Evolutionary conservation across 2,329 filamentous ascomycete species (phyloP).

Genomic region (Aspergillus fijiensis): DNA sequence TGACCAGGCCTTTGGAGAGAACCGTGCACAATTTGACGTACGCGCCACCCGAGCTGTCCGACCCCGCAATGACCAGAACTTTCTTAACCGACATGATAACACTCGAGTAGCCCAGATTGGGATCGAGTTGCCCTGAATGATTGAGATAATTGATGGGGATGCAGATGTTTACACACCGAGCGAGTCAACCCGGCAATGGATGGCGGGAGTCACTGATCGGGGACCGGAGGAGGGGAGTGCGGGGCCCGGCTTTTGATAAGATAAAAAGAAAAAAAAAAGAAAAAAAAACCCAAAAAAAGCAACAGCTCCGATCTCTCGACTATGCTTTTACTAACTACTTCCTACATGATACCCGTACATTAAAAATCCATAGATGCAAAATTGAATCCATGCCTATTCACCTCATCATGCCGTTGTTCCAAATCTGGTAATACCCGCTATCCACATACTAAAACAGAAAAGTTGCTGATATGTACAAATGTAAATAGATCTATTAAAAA

Average conservation of each 20-base stretch:
- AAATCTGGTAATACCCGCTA: slow-evolving; percentile 12
- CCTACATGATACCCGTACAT: neutral
- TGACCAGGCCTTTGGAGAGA: slow-evolving; percentile 3
- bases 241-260: slow-evolving; percentile 5
- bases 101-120: neutral
- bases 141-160: neutral
- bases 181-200: neutral
- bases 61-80: slow-evolving; percentile 81
- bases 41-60: slow-evolving; percentile 89
- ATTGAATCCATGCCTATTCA: slow-evolving; percentile 10
- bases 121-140: neutral
- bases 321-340: neutral
- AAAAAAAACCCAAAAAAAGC: neutral
- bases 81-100: slow-evolving; percentile 45
- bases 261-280: slow-evolving; percentile 5
- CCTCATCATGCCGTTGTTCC: slow-evolving; percentile 16
- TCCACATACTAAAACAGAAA: slow-evolving; percentile 8
- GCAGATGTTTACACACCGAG: neutral
- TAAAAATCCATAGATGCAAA: neutral
- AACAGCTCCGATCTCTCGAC: no score
- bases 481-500: slow-evolving; percentile 17
- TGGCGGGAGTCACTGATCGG: neutral
- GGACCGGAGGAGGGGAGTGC: slow-evolving; percentile 18
- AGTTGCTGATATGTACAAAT: slow-evolving; percentile 27
- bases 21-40: slow-evolving; percentile 47